phyloP scores from a whole-genome alignment of 2,329 filamentous ascomycete species.

The Talaromyces rugulosus region DNA sequence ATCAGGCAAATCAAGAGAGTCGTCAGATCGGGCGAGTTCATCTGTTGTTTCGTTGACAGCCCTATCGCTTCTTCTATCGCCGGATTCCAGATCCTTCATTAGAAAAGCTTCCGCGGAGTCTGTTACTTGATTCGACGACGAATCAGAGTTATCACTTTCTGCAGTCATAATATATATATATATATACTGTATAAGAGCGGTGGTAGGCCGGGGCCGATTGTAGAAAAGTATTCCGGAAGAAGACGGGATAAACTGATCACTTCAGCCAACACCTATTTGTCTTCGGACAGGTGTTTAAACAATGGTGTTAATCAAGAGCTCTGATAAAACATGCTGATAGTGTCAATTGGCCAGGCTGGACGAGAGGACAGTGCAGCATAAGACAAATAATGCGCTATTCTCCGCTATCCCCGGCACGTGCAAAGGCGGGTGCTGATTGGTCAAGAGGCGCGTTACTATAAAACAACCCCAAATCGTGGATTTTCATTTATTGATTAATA shows the following conservation, averaged over 20 bases:
- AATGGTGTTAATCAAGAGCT: background rate
- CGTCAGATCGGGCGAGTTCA: background rate
- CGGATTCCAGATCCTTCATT: constrained; percentile 13
- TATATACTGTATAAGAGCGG: background rate
- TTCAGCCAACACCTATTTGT: background rate
- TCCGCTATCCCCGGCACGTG: background rate
- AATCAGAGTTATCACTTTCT: background rate
- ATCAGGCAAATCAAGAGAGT: constrained; percentile 11
- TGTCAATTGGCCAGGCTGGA: background rate
- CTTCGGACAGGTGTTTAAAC: background rate
- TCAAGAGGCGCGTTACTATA: background rate
- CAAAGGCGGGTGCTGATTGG: background rate
- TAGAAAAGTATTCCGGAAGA: background rate
- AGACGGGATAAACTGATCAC: background rate
- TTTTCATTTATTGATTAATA: background rate
- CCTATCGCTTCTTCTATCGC: background rate
- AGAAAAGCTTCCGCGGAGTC: background rate
- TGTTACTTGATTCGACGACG: background rate
- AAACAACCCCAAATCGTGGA: background rate
- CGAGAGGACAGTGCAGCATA: background rate
- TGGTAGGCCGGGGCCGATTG: too few species aligned
- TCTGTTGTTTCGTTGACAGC: constrained; percentile 1
- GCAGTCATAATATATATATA: background rate
- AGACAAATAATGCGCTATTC: background rate
- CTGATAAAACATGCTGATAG: background rate